Evolutionary conservation across 2,329 filamentous ascomycete species (phyloP).

Genomic region (Penicillium capsulatum): DNA sequence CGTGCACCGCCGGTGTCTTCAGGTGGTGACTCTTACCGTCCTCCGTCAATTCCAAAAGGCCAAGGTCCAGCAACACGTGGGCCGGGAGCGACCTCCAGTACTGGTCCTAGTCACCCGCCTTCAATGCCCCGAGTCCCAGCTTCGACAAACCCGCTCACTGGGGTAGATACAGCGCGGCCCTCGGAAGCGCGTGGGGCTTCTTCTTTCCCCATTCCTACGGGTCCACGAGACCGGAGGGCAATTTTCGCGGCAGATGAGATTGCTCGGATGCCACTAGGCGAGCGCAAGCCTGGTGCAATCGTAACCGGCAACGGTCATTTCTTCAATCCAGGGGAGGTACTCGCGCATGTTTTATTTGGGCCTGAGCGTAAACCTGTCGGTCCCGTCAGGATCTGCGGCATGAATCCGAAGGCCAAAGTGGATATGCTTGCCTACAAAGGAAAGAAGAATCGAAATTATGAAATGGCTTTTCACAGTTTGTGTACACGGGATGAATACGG

Average conservation of each 20-base stretch:
- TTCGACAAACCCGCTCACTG: no score
- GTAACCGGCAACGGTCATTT: constrained; percentile 7
- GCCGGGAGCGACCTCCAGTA: no score
- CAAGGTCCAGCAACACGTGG: no score
- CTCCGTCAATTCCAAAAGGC: no score
- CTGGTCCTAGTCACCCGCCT: no score
- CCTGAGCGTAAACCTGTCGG: constrained; percentile 28
- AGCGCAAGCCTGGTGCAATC: not conserved
- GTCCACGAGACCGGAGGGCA: not conserved
- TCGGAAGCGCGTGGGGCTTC: no score
- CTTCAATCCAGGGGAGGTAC: constrained; percentile 26
- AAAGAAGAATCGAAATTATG: not conserved
- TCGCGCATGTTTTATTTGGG: constrained; percentile 31
- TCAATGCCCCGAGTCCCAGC: no score
- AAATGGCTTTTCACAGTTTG: not conserved
- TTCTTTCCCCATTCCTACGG: no score
- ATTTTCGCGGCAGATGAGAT: constrained; percentile 7
- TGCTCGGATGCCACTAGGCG: constrained; percentile 7
- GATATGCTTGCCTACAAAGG: constrained; percentile 13
- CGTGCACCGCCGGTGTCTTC: no score
- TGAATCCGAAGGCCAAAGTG: constrained; percentile 7
- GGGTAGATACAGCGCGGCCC: no score
- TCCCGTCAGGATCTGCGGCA: constrained; percentile 28
- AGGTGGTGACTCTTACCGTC: no score
- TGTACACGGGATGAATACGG: constrained; percentile 9